phyloP scores from a whole-genome alignment of 257 asterid genomes.

The Petunia axillaris region DNA sequence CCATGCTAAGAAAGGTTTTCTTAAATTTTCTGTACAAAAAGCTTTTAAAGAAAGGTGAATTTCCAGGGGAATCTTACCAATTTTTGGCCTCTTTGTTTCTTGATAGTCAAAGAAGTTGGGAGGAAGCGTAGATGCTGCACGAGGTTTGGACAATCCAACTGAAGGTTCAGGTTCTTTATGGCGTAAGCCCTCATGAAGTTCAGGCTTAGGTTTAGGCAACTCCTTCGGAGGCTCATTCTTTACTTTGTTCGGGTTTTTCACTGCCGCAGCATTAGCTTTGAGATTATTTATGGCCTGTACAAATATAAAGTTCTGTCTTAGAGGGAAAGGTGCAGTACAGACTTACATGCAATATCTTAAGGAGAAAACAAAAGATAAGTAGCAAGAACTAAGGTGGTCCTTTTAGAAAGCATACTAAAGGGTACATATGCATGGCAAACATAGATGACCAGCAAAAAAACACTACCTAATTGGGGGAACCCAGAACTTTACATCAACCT shows the following conservation, averaged over 20 bases:
- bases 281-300: constrained; percentile 68
- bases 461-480: neutral
- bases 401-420: neutral
- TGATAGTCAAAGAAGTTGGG: constrained; percentile 72
- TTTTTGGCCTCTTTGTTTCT: constrained; percentile 69
- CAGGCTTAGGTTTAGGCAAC: constrained; percentile 50
- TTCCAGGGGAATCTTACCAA: constrained; percentile 49
- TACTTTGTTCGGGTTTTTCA: constrained; percentile 43
- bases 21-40: neutral
- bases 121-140: constrained; percentile 64
- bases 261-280: constrained; percentile 80
- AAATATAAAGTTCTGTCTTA: constrained; percentile 28
- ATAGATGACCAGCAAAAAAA: neutral
- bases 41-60: neutral
- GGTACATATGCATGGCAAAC: constrained; percentile 10
- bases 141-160: constrained; percentile 42
- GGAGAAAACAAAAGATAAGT: neutral
- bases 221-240: constrained; percentile 51
- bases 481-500: neutral
- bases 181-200: constrained; percentile 37
- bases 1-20: neutral
- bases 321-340: constrained; percentile 14
- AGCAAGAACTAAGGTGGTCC: neutral
- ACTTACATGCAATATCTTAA: neutral
- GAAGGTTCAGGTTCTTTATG: constrained; percentile 52